Evolutionary conservation across 2,329 filamentous ascomycete species (phyloP).

Genomic region (Pestalotiopsis sp.): DNA sequence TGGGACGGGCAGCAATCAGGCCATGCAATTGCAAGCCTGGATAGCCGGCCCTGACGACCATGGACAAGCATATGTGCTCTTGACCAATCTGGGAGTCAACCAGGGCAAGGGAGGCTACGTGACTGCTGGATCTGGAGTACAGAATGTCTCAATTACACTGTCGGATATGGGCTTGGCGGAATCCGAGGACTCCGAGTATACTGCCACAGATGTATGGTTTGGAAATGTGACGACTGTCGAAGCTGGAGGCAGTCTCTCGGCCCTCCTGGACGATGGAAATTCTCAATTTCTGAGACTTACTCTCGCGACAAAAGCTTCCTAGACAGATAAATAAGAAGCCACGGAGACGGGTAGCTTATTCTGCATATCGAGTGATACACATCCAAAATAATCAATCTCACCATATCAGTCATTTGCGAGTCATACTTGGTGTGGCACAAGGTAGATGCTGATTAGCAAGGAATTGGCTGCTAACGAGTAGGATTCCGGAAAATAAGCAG

Average conservation of each 20-base stretch:
- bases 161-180: conserved; percentile 19
- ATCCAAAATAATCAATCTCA: no score
- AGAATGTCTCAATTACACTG: conserved; percentile 22
- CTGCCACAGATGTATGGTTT: neutral
- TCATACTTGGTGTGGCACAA: no score
- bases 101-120: conserved; percentile 24
- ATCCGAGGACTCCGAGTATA: neutral
- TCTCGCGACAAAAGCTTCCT: neutral
- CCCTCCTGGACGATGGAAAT: neutral
- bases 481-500: no score
- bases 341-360: no score
- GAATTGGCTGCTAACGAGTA: no score
- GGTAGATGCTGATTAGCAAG: no score
- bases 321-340: neutral
- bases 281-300: neutral
- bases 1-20: conserved; percentile 19
- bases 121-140: conserved; percentile 18
- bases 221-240: neutral
- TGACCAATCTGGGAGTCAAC: conserved; percentile 27
- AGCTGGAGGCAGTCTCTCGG: neutral
- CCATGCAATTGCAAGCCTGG: conserved; percentile 28
- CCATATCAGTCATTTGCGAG: no score
- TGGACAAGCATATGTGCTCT: conserved; percentile 22
- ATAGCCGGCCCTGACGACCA: conserved; percentile 23
- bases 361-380: no score